Base-by-base conservation (phyloP, 192 early-diverging fungal species). In the Obelidium mucronatum region DNA sequence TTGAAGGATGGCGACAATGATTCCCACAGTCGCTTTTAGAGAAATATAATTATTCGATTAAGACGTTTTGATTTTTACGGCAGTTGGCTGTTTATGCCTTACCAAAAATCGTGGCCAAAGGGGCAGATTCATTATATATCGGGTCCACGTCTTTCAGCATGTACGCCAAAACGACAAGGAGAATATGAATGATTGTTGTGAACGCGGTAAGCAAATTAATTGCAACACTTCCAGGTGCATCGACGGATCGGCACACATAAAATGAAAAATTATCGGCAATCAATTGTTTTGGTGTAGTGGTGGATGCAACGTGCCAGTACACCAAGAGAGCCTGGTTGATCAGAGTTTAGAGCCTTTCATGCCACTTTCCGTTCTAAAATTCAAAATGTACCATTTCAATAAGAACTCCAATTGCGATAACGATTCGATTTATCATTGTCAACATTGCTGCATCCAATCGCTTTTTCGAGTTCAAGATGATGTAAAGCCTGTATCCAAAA, bases 101-200 rank as follows among this genome's bases (percentile, higher is more conserved):
- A n/a, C n/a, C n/a, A n/a, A n/a, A n/a, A 59, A 30, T 59, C 5
- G 13, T 64, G 13, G 31, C 3, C 19, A 64, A 13, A 39, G 61
- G 31, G 4, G 61, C 31, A 6, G 34, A 37, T 64, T 64, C 61
- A 35, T 64, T 64, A 24, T 35, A 39, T 15, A 34, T 64, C 13
- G 61, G 61, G 61, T 64, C 61, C 24, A 24, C 61, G 34, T 64
- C 61, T 39, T 64, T 64, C 24, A 64, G 34, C 4, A 64, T 3
- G 34, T 64, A 64, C 0, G 61, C 61, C 31, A 64, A 35, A 6
- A 64, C 37, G 34, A 39, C 13, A 11, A 64, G 61, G 28, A 31
- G 24, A 58, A 8, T 22, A 26, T 58, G 55, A 31, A 58, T 58
- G 26, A 58, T 8, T 22, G 24, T 24, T 28, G 55, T 58, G 55